A percentile compares a stretch with the other conserved stretches of the same genome.
Conservation (phyloP, 257 asterid species). For the Voacanga thouarsii region DNA sequence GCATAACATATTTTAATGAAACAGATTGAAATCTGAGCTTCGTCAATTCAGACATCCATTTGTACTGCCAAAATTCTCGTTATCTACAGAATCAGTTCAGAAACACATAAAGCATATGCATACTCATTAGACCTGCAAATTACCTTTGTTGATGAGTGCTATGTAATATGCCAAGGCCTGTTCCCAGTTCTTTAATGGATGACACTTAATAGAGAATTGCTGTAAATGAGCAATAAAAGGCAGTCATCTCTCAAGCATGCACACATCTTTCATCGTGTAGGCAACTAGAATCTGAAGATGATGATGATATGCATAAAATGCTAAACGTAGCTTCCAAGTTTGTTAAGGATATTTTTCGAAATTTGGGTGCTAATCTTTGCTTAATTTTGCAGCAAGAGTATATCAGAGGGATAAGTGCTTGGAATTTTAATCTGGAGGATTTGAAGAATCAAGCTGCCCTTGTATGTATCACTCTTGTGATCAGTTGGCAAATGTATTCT, state of each 20-base stretch:
- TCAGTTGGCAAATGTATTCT: conserved; percentile 22
- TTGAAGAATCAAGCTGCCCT: conserved; percentile 91
- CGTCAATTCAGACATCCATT: neutral
- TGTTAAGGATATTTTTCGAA: neutral
- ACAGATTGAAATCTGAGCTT: too few relatives aligned
- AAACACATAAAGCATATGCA: neutral
- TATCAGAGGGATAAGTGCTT: conserved; percentile 92
- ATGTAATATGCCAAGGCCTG: neutral
- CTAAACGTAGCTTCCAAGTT: neutral
- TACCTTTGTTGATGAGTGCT: neutral
- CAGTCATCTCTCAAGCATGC: neutral
- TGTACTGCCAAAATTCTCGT: neutral
- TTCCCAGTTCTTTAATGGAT: neutral
- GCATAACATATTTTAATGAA: neutral
- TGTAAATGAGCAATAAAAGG: neutral
- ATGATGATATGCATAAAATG: neutral
- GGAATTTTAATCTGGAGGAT: conserved; percentile 97
- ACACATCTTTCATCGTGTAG: neutral
- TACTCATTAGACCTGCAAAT: too few relatives aligned
- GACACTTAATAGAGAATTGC: neutral
- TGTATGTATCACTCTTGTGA: conserved; percentile 41
- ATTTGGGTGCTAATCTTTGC: neutral
- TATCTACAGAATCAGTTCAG: neutral
- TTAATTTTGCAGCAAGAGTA: conserved; percentile 80
- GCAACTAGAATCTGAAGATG: neutral